Percentiles rank a stretch among this genome's conserved stretches.
These are phyloP conservation scores for Bretschneidera sinensis DNA, from an alignment of 345 rosid species.

Conservation along the genomic window DNA sequence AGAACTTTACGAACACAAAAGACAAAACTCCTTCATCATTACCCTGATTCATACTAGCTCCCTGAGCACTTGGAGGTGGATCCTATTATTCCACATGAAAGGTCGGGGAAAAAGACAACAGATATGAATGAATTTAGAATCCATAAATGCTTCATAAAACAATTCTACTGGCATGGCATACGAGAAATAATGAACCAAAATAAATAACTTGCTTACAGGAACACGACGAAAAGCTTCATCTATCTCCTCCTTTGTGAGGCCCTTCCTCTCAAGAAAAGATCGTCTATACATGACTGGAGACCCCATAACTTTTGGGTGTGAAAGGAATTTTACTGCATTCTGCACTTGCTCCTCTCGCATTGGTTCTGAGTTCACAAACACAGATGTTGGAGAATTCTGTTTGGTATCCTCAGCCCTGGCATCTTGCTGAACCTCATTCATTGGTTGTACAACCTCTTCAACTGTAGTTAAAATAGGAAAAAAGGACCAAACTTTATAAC, in stretches of 20 bases:
- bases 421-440: slow-evolving; percentile 46
- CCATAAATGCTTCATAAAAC: slow-evolving; percentile 2
- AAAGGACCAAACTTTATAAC: background rate
- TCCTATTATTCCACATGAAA: slow-evolving; percentile 50
- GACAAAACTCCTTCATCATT: slow-evolving; percentile 10
- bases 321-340: slow-evolving; percentile 94
- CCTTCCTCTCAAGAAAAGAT: slow-evolving; percentile 94
- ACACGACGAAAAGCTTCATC: slow-evolving; percentile 95
- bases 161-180: background rate
- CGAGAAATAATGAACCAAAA: background rate
- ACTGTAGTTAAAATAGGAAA: slow-evolving; percentile 10
- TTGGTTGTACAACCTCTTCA: slow-evolving; percentile 42
- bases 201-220: slow-evolving; percentile 50
- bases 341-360: slow-evolving; percentile 88
- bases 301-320: slow-evolving; percentile 88
- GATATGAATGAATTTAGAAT: background rate
- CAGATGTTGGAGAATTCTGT: slow-evolving; percentile 45
- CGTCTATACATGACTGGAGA: slow-evolving; percentile 88
- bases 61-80: slow-evolving; percentile 66
- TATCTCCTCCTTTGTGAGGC: slow-evolving; percentile 92
- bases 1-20: slow-evolving; percentile 1
- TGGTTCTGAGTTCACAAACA: slow-evolving; percentile 86
- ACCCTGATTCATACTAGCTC: slow-evolving; percentile 57
- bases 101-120: slow-evolving; percentile 1
- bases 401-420: slow-evolving; percentile 38